Evolutionary conservation across 257 asterid genomes (phyloP), one percentile per base, ranked within the genome.

Genomic region (Parsonsia alboflavescens): DNA sequence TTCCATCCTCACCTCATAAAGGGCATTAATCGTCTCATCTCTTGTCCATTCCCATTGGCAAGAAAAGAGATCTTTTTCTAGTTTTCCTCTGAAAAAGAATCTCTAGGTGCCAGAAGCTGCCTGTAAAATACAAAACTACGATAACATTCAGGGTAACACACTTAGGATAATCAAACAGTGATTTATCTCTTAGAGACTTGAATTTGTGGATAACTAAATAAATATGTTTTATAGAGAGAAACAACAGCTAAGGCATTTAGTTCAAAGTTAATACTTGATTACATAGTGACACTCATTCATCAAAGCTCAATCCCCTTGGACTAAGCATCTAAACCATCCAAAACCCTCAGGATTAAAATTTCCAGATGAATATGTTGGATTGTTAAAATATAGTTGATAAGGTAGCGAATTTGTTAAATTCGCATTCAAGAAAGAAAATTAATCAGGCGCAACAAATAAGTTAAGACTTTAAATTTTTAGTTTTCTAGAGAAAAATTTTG

Each of bases 61-160:
- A 92, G 86, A 82, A 79, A 92, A 84, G 85, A 95, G 28, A 95
- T 92, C 87, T 95, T 95, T 89, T 92, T 95, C 99, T 98, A 95
- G 88, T 82, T 88, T 61, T 89, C 96, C 76, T 90, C 97, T 0
- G 99, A 50, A 82, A 95, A 95, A n/a, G 94, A 82, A 8, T 88
- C 99, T 2, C 83, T 85, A 24, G 83, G 83, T 79, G 89, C 93
- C 66, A 95, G 82, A 71, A 96, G 85, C 86, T 95, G 97, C 92
- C 99, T 95, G 92, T n/a, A n/a, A 81, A 73, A 80, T 54, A 22
- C 50, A 65, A 70, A 58, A 41, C 63, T 68, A 61, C 30, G 24
- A 56, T 10, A 2, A n/a, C n/a, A n/a, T n/a, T n/a, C n/a, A n/a
- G n/a, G n/a, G n/a, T n/a, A n/a, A n/a, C n/a, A n/a, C n/a, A n/a